Percentiles rank a stretch among this genome's conserved stretches.
Evolutionary conservation across 75 land plant genomes (phyloP).

Genomic region (Pinus taeda): DNA sequence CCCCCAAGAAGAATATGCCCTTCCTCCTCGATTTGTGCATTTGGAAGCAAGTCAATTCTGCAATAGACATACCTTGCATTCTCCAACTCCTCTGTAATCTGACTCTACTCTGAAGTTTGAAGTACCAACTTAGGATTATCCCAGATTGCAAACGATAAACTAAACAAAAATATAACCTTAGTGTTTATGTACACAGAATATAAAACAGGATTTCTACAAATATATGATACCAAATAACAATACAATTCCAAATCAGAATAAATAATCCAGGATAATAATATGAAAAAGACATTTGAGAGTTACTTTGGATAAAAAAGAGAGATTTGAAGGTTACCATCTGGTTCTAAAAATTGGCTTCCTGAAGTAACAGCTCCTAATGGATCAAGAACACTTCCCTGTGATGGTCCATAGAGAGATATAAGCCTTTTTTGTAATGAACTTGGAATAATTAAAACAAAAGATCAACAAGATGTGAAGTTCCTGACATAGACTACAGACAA

Average conservation of each 20-base stretch:
- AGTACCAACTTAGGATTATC: too few species aligned
- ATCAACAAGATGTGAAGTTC: background rate
- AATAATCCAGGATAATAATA: background rate
- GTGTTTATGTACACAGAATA: too few species aligned
- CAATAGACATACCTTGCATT: too few species aligned
- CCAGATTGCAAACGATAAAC: too few species aligned
- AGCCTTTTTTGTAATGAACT: constrained; percentile 4
- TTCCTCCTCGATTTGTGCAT: too few species aligned
- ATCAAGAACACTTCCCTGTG: constrained; percentile 61
- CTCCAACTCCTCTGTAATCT: too few species aligned
- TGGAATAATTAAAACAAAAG: background rate
- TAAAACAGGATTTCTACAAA: too few species aligned
- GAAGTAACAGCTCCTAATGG: constrained; percentile 62
- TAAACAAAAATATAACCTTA: too few species aligned
- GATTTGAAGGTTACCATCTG: constrained; percentile 44
- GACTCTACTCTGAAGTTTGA: too few species aligned
- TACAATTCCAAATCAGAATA: background rate
- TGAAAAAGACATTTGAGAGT: background rate
- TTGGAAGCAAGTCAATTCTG: too few species aligned
- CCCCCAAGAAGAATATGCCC: too few species aligned
- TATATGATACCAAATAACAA: background rate
- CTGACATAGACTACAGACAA: background rate
- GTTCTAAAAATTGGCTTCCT: constrained; percentile 72
- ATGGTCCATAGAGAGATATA: constrained; percentile 1
- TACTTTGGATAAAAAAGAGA: constrained; percentile 16